Evolutionary conservation across 2,329 filamentous ascomycete species (phyloP), one percentile per base, ranked within the genome.

Genomic region (Phoma sp.): DNA sequence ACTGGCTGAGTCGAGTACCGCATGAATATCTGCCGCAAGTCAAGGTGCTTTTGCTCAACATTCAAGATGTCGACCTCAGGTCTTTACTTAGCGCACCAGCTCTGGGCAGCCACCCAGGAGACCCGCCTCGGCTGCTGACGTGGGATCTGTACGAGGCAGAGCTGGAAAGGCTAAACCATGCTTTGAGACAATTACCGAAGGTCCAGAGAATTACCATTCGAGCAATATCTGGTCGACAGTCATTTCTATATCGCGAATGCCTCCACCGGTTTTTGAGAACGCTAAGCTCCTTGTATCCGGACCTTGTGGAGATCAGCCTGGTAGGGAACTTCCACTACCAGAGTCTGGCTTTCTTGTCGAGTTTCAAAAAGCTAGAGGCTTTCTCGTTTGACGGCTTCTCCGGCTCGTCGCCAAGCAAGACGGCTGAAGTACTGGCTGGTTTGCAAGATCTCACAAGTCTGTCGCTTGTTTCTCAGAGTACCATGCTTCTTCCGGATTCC

Each of bases 61-160:
- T 74, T 32, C 60, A 65, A n/a, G 70, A 74, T 41, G 64, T 72
- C 10, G 64, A 74, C 54, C 55, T 70, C 2, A 60, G 55, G n/a
- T 55, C 66, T 3, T 37, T 73, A 6, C 57, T 73, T 21, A 22
- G 25, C 17, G n/a, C 31, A 22, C 19, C 52, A 24, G 40, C 46
- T 45, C 32, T 51, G 29, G 36, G 43, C 17, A 50, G 37, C 31
- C 41, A 43, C 19, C 41, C 52, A 25, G 41, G 32, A 0, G 46
- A 47, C n/a, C 46, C 41, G 24, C 43, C 52, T 7, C 58, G 57
- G 8, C 57, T 71, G n/a, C 51, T 51, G 6, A 63, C 62, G 4
- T 68, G 64, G 65, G 58, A 68, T 3, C 51, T 72, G 3, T 69
- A 74, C 52, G 62, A 70, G 36, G 31, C 40, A 13, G 69, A 72